These are phyloP conservation scores for Aphanocladium album DNA, from an alignment of 2,329 filamentous ascomycete genomes.

Conservation along the genomic window DNA sequence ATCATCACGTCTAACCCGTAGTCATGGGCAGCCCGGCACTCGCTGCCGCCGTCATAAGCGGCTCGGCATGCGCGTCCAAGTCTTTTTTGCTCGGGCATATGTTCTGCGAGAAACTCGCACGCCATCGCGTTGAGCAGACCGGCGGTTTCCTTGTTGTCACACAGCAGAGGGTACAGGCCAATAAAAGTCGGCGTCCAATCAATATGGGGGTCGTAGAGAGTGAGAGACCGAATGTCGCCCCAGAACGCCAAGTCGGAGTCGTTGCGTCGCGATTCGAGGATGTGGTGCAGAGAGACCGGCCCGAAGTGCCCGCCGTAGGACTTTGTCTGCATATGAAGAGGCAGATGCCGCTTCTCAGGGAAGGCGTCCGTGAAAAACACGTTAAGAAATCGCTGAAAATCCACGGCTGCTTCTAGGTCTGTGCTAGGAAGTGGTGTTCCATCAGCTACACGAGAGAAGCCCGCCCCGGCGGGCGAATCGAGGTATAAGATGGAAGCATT, in stretches of 20 bases:
- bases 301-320: conserved; percentile 31
- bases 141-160: conserved; percentile 3
- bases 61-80: not conserved
- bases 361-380: conserved; percentile 41
- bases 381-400: conserved; percentile 45
- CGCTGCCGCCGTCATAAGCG: not conserved
- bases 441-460: conserved; percentile 41
- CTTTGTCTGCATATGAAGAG: conserved; percentile 44
- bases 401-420: conserved; percentile 39
- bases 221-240: conserved; percentile 62
- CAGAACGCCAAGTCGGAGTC: conserved; percentile 14
- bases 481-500: conserved; percentile 36
- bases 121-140: conserved; percentile 18
- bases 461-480: conserved; percentile 52
- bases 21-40: not conserved
- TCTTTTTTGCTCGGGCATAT: not conserved
- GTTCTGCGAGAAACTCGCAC: conserved; percentile 14
- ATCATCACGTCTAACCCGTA: not conserved
- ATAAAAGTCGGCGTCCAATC: conserved; percentile 12
- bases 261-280: conserved; percentile 13
- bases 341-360: conserved; percentile 30
- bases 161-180: conserved; percentile 16
- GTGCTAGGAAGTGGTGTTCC: conserved; percentile 24
- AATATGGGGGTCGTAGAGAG: conserved; percentile 15
- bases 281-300: conserved; percentile 23